phyloP scores from a whole-genome alignment of 768 basidiomycete genomes.

The Mycena leptocephala region DNA sequence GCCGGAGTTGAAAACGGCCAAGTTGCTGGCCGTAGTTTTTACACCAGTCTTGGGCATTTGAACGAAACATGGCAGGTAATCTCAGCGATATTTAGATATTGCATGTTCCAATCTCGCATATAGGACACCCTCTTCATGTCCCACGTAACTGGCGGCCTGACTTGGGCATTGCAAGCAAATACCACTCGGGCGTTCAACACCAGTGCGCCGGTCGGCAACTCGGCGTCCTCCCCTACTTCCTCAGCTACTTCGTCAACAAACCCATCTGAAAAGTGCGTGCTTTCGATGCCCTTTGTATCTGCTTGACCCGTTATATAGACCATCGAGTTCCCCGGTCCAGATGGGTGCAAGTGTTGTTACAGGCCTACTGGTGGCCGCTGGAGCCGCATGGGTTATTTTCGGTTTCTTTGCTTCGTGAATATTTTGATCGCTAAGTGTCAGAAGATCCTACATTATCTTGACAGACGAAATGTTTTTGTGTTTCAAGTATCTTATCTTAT shows the following conservation, averaged over 20 bases:
- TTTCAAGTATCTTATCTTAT: background rate
- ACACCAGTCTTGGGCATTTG: conserved; percentile 86
- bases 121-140: conserved; percentile 79
- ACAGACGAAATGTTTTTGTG: too few relatives aligned
- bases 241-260: background rate
- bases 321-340: conserved; percentile 2
- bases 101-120: conserved; percentile 6
- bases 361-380: background rate
- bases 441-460: too few relatives aligned
- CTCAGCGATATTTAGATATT: background rate
- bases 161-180: conserved; percentile 80
- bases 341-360: background rate
- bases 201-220: conserved; percentile 73
- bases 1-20: conserved; percentile 70
- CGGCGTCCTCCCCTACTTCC: conserved; percentile 7
- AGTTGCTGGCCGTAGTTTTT: conserved; percentile 84
- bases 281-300: background rate
- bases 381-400: background rate
- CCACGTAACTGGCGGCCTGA: conserved; percentile 84
- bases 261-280: background rate
- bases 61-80: conserved; percentile 84
- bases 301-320: background rate
- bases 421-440: background rate
- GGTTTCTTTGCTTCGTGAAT: background rate
- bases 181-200: conserved; percentile 80